phyloP scores from a whole-genome alignment of 1,284 basidiomycete genomes.

The Ceratobasidium theobromae region DNA sequence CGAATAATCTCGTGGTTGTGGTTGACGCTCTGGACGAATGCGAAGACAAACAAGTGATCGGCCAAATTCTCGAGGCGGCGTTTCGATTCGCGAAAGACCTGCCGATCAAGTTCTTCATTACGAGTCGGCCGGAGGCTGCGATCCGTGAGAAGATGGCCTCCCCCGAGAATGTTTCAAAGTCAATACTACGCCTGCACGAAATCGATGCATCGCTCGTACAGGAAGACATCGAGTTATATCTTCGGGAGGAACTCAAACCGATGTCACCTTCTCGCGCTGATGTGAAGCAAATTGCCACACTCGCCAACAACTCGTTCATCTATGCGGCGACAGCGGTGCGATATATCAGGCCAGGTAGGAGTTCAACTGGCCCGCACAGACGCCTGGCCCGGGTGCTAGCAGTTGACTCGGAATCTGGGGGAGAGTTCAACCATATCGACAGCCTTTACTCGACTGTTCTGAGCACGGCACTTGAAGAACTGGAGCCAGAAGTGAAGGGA shows the following conservation, averaged over 20 bases:
- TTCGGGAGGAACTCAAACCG: background rate
- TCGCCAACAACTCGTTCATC: background rate
- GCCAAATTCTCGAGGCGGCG: too few species aligned
- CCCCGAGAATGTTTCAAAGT: too few species aligned
- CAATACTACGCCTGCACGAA: conserved; percentile 19
- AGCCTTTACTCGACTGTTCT: background rate
- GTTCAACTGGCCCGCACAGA: too few species aligned
- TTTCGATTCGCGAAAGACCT: too few species aligned
- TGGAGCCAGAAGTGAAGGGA: too few species aligned
- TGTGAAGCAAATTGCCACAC: background rate
- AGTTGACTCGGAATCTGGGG: background rate
- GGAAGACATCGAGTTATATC: conserved; percentile 23
- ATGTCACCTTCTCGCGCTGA: background rate
- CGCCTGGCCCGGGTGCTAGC: background rate
- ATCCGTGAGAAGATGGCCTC: too few species aligned
- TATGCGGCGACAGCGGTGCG: conserved; percentile 1
- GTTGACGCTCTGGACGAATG: too few species aligned
- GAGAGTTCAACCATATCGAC: background rate
- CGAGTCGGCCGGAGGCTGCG: too few species aligned
- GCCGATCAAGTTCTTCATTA: too few species aligned
- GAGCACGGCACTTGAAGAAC: background rate
- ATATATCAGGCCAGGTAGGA: background rate
- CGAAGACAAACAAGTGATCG: too few species aligned
- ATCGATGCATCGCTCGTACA: conserved; percentile 31
- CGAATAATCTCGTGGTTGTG: too few species aligned